A percentile compares a stretch with the other conserved stretches of the same genome.
Evolutionary conservation across 1,284 basidiomycete genomes (phyloP).

Genomic region (Pholiota adiposa): DNA sequence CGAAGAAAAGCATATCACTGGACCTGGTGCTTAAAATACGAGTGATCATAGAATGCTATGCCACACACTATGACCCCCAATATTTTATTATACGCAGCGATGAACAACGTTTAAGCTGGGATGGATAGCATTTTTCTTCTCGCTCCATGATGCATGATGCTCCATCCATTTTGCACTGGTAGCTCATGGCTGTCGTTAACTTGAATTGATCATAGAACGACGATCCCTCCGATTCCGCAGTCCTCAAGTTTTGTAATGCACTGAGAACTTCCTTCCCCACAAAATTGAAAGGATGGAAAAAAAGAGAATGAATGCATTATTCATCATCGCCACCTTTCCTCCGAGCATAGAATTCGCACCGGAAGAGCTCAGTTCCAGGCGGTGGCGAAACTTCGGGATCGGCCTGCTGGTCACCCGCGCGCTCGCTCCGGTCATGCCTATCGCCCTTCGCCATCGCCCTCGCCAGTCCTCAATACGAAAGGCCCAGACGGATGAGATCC

Average conservation of each 20-base stretch:
- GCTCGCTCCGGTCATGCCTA: slow-evolving; percentile 16
- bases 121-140: slow-evolving; percentile 3
- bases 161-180: slow-evolving; percentile 5
- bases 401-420: slow-evolving; percentile 2
- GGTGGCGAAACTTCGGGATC: slow-evolving; percentile 6
- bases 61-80: neutral
- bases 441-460: slow-evolving; percentile 1
- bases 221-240: neutral
- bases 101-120: neutral
- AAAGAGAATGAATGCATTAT: neutral
- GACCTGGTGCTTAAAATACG: slow-evolving; percentile 7
- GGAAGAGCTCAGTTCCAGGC: slow-evolving; percentile 1
- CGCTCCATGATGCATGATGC: slow-evolving; percentile 12
- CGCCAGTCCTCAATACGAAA: neutral
- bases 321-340: slow-evolving; percentile 1
- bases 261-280: too few relatives aligned
- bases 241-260: too few relatives aligned
- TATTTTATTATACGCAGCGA: neutral
- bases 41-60: neutral
- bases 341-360: neutral
- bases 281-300: neutral
- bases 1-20: slow-evolving; percentile 7
- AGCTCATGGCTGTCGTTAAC: neutral
- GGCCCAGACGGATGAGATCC: slow-evolving; percentile 20
- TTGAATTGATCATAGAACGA: neutral